Evolutionary conservation across 2,329 filamentous ascomycete species (phyloP).

Genomic region (Pseudogymnoascus verrucosus): DNA sequence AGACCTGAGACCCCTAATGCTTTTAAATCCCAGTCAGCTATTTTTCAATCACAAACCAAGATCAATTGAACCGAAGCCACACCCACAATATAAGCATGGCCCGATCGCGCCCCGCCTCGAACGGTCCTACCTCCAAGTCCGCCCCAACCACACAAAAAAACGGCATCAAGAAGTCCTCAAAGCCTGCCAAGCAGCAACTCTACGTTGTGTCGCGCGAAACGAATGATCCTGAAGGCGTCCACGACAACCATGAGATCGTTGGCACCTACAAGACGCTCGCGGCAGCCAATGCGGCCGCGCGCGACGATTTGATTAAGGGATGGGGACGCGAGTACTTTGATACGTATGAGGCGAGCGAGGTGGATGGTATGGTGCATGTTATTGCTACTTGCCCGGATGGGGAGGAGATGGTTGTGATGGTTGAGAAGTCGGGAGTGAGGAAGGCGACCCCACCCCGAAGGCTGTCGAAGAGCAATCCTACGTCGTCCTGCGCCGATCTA

Average conservation of each 20-base stretch:
- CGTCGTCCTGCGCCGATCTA: too few relatives aligned
- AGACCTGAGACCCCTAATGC: not conserved
- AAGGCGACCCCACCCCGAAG: not conserved
- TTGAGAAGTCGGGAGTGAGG: not conserved
- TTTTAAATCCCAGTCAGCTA: not conserved
- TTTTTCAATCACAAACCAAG: slow-evolving; percentile 26
- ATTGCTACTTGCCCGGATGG: not conserved
- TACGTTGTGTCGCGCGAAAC: not conserved
- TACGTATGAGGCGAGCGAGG: not conserved
- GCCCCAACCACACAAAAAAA: not conserved
- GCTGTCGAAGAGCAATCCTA: not conserved
- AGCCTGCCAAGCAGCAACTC: not conserved
- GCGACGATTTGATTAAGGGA: not conserved
- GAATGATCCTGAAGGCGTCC: not conserved
- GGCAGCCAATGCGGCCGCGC: not conserved
- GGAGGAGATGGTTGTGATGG: not conserved
- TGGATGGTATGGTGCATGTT: not conserved
- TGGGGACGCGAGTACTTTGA: not conserved
- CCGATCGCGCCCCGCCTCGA: not conserved
- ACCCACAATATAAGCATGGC: not conserved
- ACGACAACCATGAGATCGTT: not conserved
- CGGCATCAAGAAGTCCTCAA: not conserved
- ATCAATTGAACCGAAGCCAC: not conserved
- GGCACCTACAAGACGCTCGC: not conserved
- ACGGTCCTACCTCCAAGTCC: not conserved